These are phyloP conservation scores for Citrus glauca DNA, from an alignment of 345 rosid genomes.

Conservation along the genomic window DNA sequence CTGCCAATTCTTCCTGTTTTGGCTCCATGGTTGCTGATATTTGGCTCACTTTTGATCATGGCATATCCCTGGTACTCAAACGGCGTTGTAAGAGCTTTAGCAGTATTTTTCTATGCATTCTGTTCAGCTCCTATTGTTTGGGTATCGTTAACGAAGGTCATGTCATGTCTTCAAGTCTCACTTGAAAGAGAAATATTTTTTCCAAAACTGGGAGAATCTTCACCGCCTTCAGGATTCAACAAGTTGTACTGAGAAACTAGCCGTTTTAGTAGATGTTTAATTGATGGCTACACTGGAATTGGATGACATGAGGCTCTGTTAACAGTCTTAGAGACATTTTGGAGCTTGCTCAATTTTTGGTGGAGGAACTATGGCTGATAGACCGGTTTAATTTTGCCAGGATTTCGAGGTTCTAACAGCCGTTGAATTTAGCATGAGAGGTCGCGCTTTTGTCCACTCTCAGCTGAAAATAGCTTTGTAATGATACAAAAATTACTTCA, in stretches of 20 bases:
- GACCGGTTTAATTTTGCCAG: neutral
- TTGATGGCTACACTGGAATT: neutral
- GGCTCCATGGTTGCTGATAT: conserved; percentile 60
- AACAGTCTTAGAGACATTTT: neutral
- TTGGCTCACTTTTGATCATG: conserved; percentile 76
- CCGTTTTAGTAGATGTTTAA: neutral
- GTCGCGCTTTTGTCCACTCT: neutral
- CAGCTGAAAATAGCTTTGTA: neutral
- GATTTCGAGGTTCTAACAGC: neutral
- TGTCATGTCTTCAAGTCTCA: conserved; percentile 57
- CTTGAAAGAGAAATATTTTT: conserved; percentile 76
- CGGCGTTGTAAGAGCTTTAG: conserved; percentile 68
- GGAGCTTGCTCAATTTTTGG: neutral
- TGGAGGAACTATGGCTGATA: neutral
- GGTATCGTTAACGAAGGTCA: conserved; percentile 52
- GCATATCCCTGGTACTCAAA: conserved; percentile 68
- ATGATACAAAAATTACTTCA: neutral
- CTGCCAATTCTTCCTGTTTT: conserved; percentile 58
- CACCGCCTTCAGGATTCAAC: conserved; percentile 36
- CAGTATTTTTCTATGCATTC: conserved; percentile 67
- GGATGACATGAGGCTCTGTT: neutral
- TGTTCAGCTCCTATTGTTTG: conserved; percentile 72
- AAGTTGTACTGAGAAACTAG: conserved; percentile 39
- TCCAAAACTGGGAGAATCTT: conserved; percentile 55
- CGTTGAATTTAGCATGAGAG: neutral